Evolutionary conservation across 176 grass and related monocot genomes (phyloP).

Genomic region (Cenchrus purpureus): DNA sequence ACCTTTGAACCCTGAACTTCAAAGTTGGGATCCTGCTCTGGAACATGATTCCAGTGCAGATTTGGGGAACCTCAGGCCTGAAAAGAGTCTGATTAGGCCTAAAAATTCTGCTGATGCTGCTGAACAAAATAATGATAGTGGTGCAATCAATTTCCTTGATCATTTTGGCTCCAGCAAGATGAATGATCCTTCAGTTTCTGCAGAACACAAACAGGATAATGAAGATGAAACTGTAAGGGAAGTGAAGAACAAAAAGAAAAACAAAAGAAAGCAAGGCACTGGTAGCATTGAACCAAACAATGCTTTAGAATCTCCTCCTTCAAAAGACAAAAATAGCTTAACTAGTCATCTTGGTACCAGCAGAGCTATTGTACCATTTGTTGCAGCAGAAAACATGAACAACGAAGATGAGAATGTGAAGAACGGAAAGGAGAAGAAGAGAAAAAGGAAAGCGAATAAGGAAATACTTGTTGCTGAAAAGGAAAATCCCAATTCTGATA

Average conservation of each 20-base stretch:
- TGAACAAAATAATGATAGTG: conserved; percentile 29
- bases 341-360: conserved; percentile 35
- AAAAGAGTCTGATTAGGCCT: conserved; percentile 24
- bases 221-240: conserved; percentile 44
- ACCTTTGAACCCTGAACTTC: conserved; percentile 48
- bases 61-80: conserved; percentile 32
- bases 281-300: conserved; percentile 37
- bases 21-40: conserved; percentile 32
- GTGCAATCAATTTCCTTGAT: conserved; percentile 50
- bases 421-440: conserved; percentile 52
- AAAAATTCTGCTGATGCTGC: conserved; percentile 37
- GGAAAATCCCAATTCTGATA: conserved; percentile 26
- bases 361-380: conserved; percentile 32
- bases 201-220: conserved; percentile 28
- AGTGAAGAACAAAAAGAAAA: conserved; percentile 53
- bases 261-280: conserved; percentile 52
- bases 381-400: conserved; percentile 36
- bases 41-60: conserved; percentile 35
- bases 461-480: conserved; percentile 19
- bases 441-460: conserved; percentile 43
- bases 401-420: conserved; percentile 44
- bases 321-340: conserved; percentile 44
- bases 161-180: conserved; percentile 38
- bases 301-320: conserved; percentile 21
- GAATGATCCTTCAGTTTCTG: conserved; percentile 39